phyloP scores from a whole-genome alignment of 305 asterid genomes.

The Rubia peregrina region DNA sequence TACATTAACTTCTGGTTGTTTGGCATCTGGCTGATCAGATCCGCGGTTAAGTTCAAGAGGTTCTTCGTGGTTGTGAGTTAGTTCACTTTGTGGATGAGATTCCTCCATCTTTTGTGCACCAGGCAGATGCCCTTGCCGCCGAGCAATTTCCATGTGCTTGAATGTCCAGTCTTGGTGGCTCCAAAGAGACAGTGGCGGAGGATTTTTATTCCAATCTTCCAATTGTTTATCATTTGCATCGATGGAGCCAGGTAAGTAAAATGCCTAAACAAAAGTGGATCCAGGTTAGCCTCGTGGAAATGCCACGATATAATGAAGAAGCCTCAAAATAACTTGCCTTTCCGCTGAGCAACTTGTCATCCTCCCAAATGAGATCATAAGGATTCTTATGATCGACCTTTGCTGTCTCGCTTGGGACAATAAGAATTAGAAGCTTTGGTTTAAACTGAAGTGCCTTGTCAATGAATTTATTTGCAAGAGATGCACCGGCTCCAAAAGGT shows the following conservation, averaged over 20 bases:
- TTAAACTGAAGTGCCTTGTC: conserved; percentile 80
- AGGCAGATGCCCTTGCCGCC: conserved; percentile 43
- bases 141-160: conserved; percentile 61
- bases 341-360: conserved; percentile 54
- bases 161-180: conserved; percentile 61
- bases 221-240: conserved; percentile 59
- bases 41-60: conserved; percentile 10
- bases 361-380: conserved; percentile 81
- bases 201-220: conserved; percentile 70
- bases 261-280: conserved; percentile 40
- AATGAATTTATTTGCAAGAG: conserved; percentile 68
- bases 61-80: conserved; percentile 3
- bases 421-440: conserved; percentile 84
- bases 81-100: not conserved
- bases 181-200: conserved; percentile 84
- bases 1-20: conserved; percentile 16
- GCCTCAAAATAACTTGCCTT: conserved; percentile 35
- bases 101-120: conserved; percentile 21
- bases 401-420: conserved; percentile 64
- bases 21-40: conserved; percentile 16
- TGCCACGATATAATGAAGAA: conserved; percentile 6
- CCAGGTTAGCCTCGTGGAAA: conserved; percentile 7
- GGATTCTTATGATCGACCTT: conserved; percentile 55
- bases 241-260: conserved; percentile 87
- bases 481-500: conserved; percentile 77